Evolutionary conservation across 2,329 filamentous ascomycete species (phyloP).

Genomic region (Claviceps pazoutovae): DNA sequence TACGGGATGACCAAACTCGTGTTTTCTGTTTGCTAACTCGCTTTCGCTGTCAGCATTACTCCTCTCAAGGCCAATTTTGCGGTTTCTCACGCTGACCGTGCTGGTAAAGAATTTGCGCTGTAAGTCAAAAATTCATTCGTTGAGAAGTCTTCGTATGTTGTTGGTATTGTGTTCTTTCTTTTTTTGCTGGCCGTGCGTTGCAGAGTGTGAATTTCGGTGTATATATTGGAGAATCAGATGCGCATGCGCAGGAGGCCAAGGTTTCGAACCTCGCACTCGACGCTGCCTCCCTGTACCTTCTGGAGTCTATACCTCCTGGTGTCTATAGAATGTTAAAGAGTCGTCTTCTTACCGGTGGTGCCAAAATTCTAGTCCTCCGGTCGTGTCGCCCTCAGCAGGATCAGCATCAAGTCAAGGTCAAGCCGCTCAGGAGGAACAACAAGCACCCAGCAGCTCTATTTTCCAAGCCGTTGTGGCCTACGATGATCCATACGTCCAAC

Average conservation of each 20-base stretch:
- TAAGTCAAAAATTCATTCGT: neutral
- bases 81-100: slow-evolving; percentile 31
- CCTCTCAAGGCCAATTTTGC: slow-evolving; percentile 88
- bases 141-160: neutral
- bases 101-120: slow-evolving; percentile 61
- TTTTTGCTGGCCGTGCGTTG: neutral
- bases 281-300: slow-evolving; percentile 5
- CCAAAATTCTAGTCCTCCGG: slow-evolving; percentile 12
- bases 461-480: slow-evolving; percentile 65
- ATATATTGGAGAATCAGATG: slow-evolving; percentile 6
- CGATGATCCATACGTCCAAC: slow-evolving; percentile 79
- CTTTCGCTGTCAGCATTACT: slow-evolving; percentile 50
- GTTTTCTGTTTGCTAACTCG: neutral
- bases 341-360: slow-evolving; percentile 19
- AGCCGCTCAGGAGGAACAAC: neutral
- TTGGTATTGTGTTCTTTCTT: neutral
- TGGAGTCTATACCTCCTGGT: neutral
- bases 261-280: slow-evolving; percentile 15
- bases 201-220: slow-evolving; percentile 6
- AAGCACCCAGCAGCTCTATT: neutral
- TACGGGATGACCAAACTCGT: no score
- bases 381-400: slow-evolving; percentile 3
- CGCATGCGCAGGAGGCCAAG: neutral
- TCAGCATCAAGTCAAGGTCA: slow-evolving; percentile 11
- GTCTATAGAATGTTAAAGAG: slow-evolving; percentile 7